Conservation (phyloP, 2,329 filamentous ascomycete species). For the Alternaria conjuncta region DNA sequence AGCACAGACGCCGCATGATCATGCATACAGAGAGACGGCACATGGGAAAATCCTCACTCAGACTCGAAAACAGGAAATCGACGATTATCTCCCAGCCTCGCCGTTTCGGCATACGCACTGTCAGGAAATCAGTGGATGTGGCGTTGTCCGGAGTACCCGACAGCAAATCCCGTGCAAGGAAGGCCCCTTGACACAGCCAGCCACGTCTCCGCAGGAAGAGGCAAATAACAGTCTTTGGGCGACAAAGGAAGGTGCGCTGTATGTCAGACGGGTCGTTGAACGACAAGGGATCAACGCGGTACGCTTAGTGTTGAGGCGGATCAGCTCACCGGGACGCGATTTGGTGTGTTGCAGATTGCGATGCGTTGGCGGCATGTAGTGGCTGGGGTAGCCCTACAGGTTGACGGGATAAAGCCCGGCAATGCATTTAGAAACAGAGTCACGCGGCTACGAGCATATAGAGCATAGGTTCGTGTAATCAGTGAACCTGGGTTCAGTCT, state of each 20-base stretch:
- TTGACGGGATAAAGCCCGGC: neutral
- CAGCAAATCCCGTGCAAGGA: constrained; percentile 21
- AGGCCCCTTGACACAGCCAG: constrained; percentile 8
- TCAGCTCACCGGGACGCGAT: neutral
- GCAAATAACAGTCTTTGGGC: constrained; percentile 4
- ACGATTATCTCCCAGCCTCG: neutral
- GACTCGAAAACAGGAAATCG: neutral
- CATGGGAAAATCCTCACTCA: neutral
- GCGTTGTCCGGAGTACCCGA: constrained; percentile 14
- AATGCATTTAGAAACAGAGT: neutral
- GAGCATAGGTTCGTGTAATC: neutral
- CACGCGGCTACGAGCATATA: neutral
- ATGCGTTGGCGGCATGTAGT: constrained; percentile 2
- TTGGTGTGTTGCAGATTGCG: constrained; percentile 4
- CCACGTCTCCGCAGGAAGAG: constrained; percentile 1
- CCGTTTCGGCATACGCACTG: neutral
- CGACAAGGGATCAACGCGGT: constrained; percentile 13
- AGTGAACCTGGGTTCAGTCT: neutral
- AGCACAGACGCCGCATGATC: neutral
- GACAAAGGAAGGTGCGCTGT: constrained; percentile 1
- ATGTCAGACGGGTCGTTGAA: constrained; percentile 3
- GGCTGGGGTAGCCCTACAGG: constrained; percentile 3
- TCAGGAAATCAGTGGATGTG: constrained; percentile 3
- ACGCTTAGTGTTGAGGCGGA: neutral
- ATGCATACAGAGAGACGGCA: neutral